Evolutionary conservation across 768 basidiomycete genomes (phyloP).

Genomic region (Lactarius deliciosus): DNA sequence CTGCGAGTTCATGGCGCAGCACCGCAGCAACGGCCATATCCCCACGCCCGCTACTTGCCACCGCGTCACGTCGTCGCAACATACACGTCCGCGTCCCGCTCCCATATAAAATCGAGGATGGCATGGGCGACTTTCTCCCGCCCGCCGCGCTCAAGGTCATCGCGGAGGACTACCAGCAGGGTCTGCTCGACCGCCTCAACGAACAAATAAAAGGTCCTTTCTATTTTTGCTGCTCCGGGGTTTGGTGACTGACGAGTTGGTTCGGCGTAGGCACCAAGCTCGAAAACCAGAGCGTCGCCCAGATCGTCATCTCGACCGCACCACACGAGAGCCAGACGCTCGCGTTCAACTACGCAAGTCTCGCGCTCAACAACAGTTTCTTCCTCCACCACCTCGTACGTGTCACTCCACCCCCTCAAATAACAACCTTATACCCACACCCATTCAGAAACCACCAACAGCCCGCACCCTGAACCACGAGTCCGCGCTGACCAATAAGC

Average conservation of each 20-base stretch:
- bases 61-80: conserved; percentile 34
- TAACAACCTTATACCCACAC: too few relatives aligned
- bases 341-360: conserved; percentile 87
- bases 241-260: conserved; percentile 9
- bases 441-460: conserved; percentile 39
- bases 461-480: conserved; percentile 34
- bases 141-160: conserved; percentile 68
- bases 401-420: conserved; percentile 19
- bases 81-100: conserved; percentile 55
- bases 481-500: conserved; percentile 38
- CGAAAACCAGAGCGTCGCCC: conserved; percentile 57
- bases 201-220: conserved; percentile 68
- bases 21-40: background rate
- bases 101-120: conserved; percentile 66
- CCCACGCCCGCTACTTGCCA: conserved; percentile 8
- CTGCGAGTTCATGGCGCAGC: background rate
- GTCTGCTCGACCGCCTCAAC: conserved; percentile 74
- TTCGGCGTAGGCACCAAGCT: conserved; percentile 49
- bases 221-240: background rate
- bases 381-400: conserved; percentile 86
- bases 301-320: conserved; percentile 72
- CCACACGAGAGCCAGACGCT: conserved; percentile 55
- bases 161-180: conserved; percentile 83
- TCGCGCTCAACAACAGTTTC: conserved; percentile 93
- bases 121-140: conserved; percentile 77